Percentiles rank a stretch among this genome's conserved stretches.
phyloP scores from a whole-genome alignment of 2,329 filamentous ascomycete species.

The Aspergillus sp. region DNA sequence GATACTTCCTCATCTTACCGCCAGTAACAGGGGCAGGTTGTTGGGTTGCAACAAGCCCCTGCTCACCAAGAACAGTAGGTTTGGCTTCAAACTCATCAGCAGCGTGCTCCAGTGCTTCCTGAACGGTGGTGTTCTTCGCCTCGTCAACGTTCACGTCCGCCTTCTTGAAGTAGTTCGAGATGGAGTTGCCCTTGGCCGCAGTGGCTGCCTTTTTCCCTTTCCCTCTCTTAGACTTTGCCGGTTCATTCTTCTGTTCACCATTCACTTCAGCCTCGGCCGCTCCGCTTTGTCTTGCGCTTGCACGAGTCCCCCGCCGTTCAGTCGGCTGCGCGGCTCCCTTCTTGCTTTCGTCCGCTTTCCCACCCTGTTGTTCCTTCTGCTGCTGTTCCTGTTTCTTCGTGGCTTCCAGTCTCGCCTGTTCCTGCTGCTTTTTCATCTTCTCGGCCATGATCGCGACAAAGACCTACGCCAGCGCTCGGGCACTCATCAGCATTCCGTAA shows the following conservation, averaged over 20 bases:
- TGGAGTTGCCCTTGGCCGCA: conserved; percentile 41
- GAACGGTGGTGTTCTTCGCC: conserved; percentile 51
- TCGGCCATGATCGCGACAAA: conserved; percentile 52
- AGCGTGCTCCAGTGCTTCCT: conserved; percentile 59
- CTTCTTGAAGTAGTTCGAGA: conserved; percentile 62
- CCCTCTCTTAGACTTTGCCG: conserved; percentile 27
- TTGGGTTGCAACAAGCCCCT: conserved; percentile 73
- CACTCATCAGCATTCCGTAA: conserved; percentile 5
- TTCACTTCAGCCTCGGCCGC: conserved; percentile 16
- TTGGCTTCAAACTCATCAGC: conserved; percentile 59
- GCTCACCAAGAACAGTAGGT: conserved; percentile 61
- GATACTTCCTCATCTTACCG: conserved; percentile 90
- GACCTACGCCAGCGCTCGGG: conserved; percentile 29
- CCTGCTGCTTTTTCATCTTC: conserved; percentile 50
- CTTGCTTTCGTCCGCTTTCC: conserved; percentile 23
- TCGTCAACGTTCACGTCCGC: conserved; percentile 56
- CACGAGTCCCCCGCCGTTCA: conserved; percentile 35
- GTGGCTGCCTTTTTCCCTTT: conserved; percentile 28
- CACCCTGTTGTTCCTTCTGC: conserved; percentile 22
- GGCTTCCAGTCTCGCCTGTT: conserved; percentile 40
- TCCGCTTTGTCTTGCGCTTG: conserved; percentile 22
- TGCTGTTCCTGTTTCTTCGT: conserved; percentile 27
- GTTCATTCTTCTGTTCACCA: conserved; percentile 20
- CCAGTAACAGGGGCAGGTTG: conserved; percentile 84
- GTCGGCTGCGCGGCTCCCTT: conserved; percentile 20